A percentile compares a stretch with the other conserved stretches of the same genome.
These are phyloP conservation scores for Cryphonectria parasitica DNA, from an alignment of 2,329 filamentous ascomycete species.

Conservation along the genomic window DNA sequence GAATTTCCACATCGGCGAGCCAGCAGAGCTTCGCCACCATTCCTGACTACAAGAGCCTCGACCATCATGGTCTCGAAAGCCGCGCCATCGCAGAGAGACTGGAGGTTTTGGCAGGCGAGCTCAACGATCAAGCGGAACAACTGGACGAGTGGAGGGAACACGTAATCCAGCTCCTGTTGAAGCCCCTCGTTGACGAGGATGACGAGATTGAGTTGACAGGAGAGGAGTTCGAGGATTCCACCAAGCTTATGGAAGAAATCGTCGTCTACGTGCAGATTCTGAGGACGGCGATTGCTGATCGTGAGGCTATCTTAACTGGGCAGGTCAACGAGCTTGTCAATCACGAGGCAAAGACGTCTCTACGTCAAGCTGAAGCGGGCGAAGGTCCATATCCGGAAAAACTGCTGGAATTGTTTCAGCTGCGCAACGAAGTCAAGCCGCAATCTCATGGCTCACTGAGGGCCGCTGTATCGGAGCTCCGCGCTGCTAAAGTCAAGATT, in stretches of 20 bases:
- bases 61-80: constrained; percentile 72
- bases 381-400: constrained; percentile 73
- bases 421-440: constrained; percentile 54
- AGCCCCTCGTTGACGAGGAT: constrained; percentile 79
- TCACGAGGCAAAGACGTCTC: constrained; percentile 69
- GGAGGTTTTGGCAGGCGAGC: constrained; percentile 63
- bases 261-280: constrained; percentile 84
- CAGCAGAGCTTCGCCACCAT: constrained; percentile 64
- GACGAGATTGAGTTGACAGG: constrained; percentile 74
- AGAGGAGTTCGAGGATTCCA: constrained; percentile 87
- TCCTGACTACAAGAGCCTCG: constrained; percentile 59
- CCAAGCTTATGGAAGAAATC: constrained; percentile 84
- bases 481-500: constrained; percentile 63
- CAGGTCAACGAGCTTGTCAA: constrained; percentile 74
- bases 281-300: constrained; percentile 76
- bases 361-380: constrained; percentile 62
- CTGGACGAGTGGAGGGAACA: constrained; percentile 76
- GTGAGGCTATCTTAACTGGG: constrained; percentile 76
- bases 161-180: constrained; percentile 71
- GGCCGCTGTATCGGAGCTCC: constrained; percentile 70
- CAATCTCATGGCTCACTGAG: constrained; percentile 61
- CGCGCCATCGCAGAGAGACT: constrained; percentile 67
- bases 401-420: constrained; percentile 54
- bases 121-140: constrained; percentile 73
- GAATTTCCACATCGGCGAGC: constrained; percentile 57